Evolutionary conservation across 1,139 yeast genomes (phyloP).

Genomic region (Taphrina pruni): DNA sequence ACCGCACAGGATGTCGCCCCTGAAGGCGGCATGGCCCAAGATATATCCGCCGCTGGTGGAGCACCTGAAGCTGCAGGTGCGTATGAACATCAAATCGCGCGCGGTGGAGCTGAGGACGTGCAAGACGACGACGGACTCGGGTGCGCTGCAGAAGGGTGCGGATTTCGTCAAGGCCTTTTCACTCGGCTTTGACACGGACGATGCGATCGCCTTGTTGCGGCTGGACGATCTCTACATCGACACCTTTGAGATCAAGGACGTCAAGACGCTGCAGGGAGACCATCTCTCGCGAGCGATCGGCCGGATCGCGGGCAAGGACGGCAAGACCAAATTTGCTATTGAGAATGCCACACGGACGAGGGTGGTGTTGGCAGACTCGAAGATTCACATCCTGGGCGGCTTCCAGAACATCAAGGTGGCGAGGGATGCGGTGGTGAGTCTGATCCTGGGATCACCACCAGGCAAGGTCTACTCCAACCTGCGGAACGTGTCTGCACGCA

Average conservation of each 20-base stretch:
- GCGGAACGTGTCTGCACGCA: constrained; percentile 93
- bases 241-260: constrained; percentile 95
- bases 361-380: constrained; percentile 94
- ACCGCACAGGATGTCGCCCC: constrained; percentile 94
- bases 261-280: constrained; percentile 91
- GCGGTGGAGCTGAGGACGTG: constrained; percentile 87
- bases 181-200: constrained; percentile 94
- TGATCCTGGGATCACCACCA: constrained; percentile 97
- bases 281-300: constrained; percentile 98
- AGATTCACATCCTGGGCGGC: constrained; percentile 95
- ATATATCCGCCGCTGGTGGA: constrained; percentile 95
- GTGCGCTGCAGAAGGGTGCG: constrained; percentile 96
- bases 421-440: constrained; percentile 90
- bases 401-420: constrained; percentile 97
- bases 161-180: constrained; percentile 95
- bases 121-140: constrained; percentile 81
- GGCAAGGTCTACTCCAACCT: constrained; percentile 97
- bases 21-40: constrained; percentile 87
- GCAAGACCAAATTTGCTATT: constrained; percentile 96
- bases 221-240: constrained; percentile 95
- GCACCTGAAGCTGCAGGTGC: constrained; percentile 88
- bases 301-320: constrained; percentile 99
- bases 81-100: constrained; percentile 82
- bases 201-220: constrained; percentile 90
- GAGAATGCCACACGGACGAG: constrained; percentile 98